A percentile compares a stretch with the other conserved stretches of the same genome.
These are phyloP conservation scores for Coix lacrymajobi DNA, from an alignment of 176 grass and related monocot species.

Conservation along the genomic window DNA sequence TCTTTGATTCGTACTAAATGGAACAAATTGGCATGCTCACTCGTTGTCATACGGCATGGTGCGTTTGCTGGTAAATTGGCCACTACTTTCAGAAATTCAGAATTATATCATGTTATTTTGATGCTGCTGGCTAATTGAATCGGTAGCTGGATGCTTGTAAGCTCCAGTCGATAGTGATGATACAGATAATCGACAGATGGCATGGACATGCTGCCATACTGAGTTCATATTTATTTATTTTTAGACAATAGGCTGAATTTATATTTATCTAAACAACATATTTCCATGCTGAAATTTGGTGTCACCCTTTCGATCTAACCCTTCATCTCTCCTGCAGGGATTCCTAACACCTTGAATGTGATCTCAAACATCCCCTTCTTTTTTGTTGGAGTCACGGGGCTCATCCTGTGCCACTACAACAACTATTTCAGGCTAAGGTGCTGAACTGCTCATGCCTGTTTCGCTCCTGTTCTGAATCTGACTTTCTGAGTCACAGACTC, in stretches of 20 bases:
- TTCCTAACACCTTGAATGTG: constrained; percentile 83
- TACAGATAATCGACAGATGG: not conserved
- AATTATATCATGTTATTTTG: not conserved
- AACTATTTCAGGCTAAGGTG: constrained; percentile 86
- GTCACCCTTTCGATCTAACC: not conserved
- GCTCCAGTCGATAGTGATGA: not conserved
- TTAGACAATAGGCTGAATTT: too few relatives aligned
- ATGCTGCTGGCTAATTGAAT: not conserved
- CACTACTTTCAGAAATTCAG: not conserved
- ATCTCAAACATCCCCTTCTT: constrained; percentile 93
- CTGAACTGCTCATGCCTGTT: not conserved
- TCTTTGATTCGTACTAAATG: not conserved
- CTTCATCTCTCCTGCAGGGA: constrained; percentile 45
- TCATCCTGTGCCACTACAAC: constrained; percentile 66
- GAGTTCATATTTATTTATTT: not conserved
- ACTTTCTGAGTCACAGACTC: not conserved
- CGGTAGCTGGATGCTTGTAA: not conserved
- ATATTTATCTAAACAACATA: not conserved
- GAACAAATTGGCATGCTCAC: not conserved
- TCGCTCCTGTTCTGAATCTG: not conserved
- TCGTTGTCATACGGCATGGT: not conserved
- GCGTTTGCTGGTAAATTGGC: not conserved
- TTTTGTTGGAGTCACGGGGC: constrained; percentile 54
- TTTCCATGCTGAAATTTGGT: not conserved
- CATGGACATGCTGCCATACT: not conserved